Percentiles rank a stretch among this genome's conserved stretches.
These are phyloP conservation scores for Suhomyces kilbournensis DNA, from an alignment of 805 yeast genomes.

Conservation along the genomic window DNA sequence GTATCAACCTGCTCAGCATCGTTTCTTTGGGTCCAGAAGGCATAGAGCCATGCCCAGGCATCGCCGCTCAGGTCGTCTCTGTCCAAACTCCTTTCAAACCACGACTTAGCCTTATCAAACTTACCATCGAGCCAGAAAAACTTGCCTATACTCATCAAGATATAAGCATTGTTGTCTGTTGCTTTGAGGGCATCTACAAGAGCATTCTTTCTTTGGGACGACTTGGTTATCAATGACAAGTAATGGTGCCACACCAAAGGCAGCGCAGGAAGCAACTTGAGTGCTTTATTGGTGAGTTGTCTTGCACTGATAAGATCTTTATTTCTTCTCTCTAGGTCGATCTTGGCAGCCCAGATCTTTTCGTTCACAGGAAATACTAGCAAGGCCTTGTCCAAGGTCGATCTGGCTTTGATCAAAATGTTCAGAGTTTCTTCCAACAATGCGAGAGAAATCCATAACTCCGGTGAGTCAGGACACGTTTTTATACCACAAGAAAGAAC, in stretches of 20 bases:
- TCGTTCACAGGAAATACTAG: slow-evolving; percentile 42
- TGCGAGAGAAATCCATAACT: slow-evolving; percentile 57
- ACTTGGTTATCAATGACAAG: slow-evolving; percentile 44
- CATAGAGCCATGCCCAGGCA: slow-evolving; percentile 65
- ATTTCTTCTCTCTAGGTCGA: slow-evolving; percentile 53
- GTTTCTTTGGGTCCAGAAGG: slow-evolving; percentile 41
- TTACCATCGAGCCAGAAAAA: slow-evolving; percentile 68
- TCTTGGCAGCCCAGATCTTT: slow-evolving; percentile 55
- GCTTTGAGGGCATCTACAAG: slow-evolving; percentile 69
- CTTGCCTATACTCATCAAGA: slow-evolving; percentile 63
- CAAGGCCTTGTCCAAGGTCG: slow-evolving; percentile 67
- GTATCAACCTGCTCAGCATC: slow-evolving; percentile 31
- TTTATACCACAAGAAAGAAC: slow-evolving; percentile 49
- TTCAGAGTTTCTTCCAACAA: slow-evolving; percentile 43
- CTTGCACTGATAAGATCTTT: slow-evolving; percentile 52
- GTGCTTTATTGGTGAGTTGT: slow-evolving; percentile 53
- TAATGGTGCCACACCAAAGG: slow-evolving; percentile 66
- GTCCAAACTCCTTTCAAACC: slow-evolving; percentile 71
- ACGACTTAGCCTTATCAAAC: slow-evolving; percentile 57
- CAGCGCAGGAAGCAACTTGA: slow-evolving; percentile 56
- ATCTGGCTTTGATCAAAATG: slow-evolving; percentile 58
- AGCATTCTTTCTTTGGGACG: slow-evolving; percentile 52
- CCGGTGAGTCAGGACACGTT: slow-evolving; percentile 39
- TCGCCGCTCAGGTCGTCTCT: slow-evolving; percentile 67
- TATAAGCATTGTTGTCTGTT: slow-evolving; percentile 57